Conservation (phyloP, 2,329 filamentous ascomycete genomes). For the Tympanopsis confertula region DNA sequence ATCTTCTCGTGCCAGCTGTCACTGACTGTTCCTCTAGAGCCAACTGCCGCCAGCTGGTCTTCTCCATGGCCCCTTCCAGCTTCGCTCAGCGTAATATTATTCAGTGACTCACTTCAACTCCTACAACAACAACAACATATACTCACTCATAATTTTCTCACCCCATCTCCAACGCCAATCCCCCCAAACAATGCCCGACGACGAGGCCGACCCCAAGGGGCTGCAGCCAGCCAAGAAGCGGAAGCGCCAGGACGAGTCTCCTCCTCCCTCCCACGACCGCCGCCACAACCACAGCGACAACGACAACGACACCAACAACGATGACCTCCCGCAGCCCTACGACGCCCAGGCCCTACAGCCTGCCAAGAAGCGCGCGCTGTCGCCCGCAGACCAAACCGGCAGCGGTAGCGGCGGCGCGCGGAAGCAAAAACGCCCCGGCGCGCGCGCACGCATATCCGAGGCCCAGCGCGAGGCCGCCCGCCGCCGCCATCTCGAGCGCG, state of each 20-base stretch:
- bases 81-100: no score
- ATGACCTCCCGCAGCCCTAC: conserved; percentile 46
- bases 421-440: conserved; percentile 60
- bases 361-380: conserved; percentile 44
- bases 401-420: conserved; percentile 35
- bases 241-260: conserved; percentile 22
- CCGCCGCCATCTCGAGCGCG: conserved; percentile 45
- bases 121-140: conserved; percentile 1
- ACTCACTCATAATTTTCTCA: conserved; percentile 4
- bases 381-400: conserved; percentile 28
- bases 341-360: conserved; percentile 45
- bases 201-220: conserved; percentile 25
- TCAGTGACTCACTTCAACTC: conserved; percentile 2
- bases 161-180: conserved; percentile 2
- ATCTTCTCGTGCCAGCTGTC: no score
- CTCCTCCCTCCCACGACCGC: conserved; percentile 6
- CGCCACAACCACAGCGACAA: conserved; percentile 17
- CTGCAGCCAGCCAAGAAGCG: conserved; percentile 27
- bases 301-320: conserved; percentile 14
- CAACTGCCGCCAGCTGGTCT: conserved; percentile 1
- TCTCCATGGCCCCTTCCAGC: conserved; percentile 2
- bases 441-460: conserved; percentile 54
- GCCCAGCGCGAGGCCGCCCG: conserved; percentile 58
- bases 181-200: conserved; percentile 23
- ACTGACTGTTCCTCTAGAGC: no score